Percentiles rank a stretch among this genome's conserved stretches.
Evolutionary conservation across 129 eudicot genomes (phyloP).

Genomic region (Pulicaria dysenterica): DNA sequence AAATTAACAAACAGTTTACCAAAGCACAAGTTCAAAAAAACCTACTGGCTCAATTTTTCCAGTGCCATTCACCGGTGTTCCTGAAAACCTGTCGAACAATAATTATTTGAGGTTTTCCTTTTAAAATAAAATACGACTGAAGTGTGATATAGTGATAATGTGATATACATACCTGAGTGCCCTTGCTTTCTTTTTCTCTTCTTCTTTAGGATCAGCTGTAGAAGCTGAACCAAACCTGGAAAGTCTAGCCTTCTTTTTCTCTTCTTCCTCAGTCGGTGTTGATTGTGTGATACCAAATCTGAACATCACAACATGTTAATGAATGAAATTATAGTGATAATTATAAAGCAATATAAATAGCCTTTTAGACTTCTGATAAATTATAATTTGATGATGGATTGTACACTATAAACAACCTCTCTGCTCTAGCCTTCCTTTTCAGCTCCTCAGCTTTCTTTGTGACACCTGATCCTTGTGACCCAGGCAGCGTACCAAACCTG

Average conservation of each 20-base stretch:
- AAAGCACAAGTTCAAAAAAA: neutral
- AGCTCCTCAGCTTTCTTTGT: conserved; percentile 69
- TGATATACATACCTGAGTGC: conserved; percentile 60
- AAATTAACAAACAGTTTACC: neutral
- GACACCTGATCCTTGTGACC: conserved; percentile 51
- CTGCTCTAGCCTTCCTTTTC: conserved; percentile 98
- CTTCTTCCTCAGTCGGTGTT: conserved; percentile 63
- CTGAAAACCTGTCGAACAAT: conserved; percentile 65
- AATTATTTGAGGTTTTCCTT: neutral
- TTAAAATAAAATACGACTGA: neutral
- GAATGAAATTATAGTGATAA: conserved; percentile 8
- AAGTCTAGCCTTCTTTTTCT: conserved; percentile 91
- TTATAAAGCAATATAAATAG: neutral
- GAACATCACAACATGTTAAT: conserved; percentile 15
- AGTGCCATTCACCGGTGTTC: conserved; percentile 44
- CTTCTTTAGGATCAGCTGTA: conserved; percentile 58
- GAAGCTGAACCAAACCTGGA: conserved; percentile 74
- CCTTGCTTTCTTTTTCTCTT: conserved; percentile 95
- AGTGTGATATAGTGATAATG: neutral
- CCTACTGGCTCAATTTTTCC: conserved; percentile 47
- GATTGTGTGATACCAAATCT: conserved; percentile 75
- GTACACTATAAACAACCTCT: conserved; percentile 53
- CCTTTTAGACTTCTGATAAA: neutral
- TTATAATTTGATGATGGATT: neutral
- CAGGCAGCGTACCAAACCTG: conserved; percentile 78